Evolutionary conservation across 208 protist genomes (phyloP), one percentile per base, ranked within the genome.

Genomic region (Leishmania gerbilli): DNA sequence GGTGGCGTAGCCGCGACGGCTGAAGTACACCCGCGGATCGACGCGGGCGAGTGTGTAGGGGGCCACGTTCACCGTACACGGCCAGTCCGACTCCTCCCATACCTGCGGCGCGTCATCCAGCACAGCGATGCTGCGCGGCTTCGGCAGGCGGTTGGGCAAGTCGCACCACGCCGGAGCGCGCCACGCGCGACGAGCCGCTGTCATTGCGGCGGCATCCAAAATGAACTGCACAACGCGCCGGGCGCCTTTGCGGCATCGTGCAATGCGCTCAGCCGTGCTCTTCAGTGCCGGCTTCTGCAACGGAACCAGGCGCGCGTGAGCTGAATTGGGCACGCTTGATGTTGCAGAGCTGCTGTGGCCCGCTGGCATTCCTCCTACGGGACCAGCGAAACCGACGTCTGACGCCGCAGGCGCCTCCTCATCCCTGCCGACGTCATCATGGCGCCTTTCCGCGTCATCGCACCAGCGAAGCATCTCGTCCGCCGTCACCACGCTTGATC

Each of bases 31-130:
- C 3, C 9, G 34, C 27, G 92, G 92, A 71, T 97, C 94, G 9
- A 93, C 81, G 8, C 94, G 87, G 21, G 79, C 24, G 2, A 95
- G 80, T 7, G 94, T 97, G 88, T 96, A 97, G 27, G 94, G 88
- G 13, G 85, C 83, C 74, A 96, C 81, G 65, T 80, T 55, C 11
- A 95, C 89, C 15, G 91, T 93, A 79, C 80, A 83, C 15, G 75
- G 85, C 94, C 94, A 97, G 79, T 97, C 94, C 37, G 55, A 72
- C 75, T 86, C 78, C 27, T 37, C 74, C 92, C 94, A 97, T 55
- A 94, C 88, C 65, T 96, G 94, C 53, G 91, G 91, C 0, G 88
- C 74, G 80, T 97, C 94, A 79, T 97, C 94, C 24, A 97, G 77
- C 45, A 95, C 85, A 5, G 88, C 91, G 19, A 97, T 85, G 77